Percentiles rank a stretch among this genome's conserved stretches.
phyloP scores from a whole-genome alignment of 2,329 filamentous ascomycete genomes.

The Fusarium luffae region DNA sequence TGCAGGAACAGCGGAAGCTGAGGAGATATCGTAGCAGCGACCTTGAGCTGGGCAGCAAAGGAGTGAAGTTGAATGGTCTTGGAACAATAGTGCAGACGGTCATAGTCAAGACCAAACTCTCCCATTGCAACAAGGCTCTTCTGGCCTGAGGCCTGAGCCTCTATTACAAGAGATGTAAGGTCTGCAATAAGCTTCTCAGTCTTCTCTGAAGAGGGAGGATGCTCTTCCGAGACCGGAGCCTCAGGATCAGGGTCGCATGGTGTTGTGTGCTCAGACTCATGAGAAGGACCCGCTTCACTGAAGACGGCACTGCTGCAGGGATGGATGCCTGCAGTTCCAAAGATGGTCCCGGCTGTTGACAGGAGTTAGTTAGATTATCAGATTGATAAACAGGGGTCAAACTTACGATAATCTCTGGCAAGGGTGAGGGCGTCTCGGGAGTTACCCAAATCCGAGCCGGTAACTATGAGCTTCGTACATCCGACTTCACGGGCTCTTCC shows the following conservation, averaged over 20 bases:
- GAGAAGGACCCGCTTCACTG: constrained; percentile 61
- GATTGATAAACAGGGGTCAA: constrained; percentile 9
- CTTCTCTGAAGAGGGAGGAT: constrained; percentile 56
- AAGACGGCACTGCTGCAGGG: constrained; percentile 89
- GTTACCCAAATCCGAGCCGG: constrained; percentile 86
- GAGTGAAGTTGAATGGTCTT: constrained; percentile 84
- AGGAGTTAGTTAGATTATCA: constrained; percentile 6
- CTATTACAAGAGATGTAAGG: constrained; percentile 72
- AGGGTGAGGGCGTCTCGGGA: constrained; percentile 80
- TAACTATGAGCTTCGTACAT: constrained; percentile 91
- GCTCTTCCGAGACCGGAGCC: constrained; percentile 61
- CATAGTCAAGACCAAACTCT: constrained; percentile 96
- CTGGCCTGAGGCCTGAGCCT: constrained; percentile 61
- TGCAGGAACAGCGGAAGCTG: constrained; percentile 92
- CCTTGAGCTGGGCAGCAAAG: constrained; percentile 83
- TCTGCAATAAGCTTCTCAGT: constrained; percentile 64
- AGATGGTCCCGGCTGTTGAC: constrained; percentile 78
- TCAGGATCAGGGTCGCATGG: constrained; percentile 66
- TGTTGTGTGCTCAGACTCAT: constrained; percentile 60
- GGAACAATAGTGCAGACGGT: constrained; percentile 84
- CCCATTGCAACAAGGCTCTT: constrained; percentile 79
- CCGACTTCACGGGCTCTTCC: constrained; percentile 80
- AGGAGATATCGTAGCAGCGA: constrained; percentile 75
- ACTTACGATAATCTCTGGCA: constrained; percentile 77
- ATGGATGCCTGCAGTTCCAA: constrained; percentile 92